Conservation (phyloP, 176 grass and related monocot species). For the Eleusine coracana region DNA sequence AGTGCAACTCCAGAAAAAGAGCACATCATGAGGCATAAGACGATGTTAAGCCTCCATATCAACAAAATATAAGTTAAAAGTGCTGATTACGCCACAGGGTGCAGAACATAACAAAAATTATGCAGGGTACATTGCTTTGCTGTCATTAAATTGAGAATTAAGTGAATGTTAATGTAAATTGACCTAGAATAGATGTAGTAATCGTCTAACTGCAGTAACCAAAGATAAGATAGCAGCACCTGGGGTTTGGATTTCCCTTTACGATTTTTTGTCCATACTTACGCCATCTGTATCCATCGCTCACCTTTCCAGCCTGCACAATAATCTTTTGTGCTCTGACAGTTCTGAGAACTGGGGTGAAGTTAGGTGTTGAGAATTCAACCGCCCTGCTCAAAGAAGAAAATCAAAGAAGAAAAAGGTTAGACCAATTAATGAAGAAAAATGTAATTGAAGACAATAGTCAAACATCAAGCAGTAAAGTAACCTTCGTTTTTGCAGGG, state of each 20-base stretch:
- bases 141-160: conserved; percentile 8
- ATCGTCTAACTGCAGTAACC: neutral
- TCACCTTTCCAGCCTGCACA: conserved; percentile 77
- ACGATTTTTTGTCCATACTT: conserved; percentile 99
- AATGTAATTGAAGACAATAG: conserved; percentile 31
- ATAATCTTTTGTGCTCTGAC: conserved; percentile 88
- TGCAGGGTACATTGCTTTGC: neutral
- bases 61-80: neutral
- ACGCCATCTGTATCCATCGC: conserved; percentile 97
- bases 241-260: conserved; percentile 96
- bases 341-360: conserved; percentile 69
- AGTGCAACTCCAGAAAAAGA: neutral
- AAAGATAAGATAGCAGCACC: conserved; percentile 49
- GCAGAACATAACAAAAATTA: neutral
- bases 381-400: conserved; percentile 55
- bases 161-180: conserved; percentile 2
- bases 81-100: neutral
- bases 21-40: neutral
- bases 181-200: conserved; percentile 17
- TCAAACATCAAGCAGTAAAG: neutral
- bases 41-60: neutral
- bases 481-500: conserved; percentile 75
- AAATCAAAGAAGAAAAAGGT: conserved; percentile 37
- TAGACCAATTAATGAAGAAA: conserved; percentile 28
- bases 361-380: conserved; percentile 44